Conservation (phyloP, 768 basidiomycete species). For the Lactarius tabidus region DNA sequence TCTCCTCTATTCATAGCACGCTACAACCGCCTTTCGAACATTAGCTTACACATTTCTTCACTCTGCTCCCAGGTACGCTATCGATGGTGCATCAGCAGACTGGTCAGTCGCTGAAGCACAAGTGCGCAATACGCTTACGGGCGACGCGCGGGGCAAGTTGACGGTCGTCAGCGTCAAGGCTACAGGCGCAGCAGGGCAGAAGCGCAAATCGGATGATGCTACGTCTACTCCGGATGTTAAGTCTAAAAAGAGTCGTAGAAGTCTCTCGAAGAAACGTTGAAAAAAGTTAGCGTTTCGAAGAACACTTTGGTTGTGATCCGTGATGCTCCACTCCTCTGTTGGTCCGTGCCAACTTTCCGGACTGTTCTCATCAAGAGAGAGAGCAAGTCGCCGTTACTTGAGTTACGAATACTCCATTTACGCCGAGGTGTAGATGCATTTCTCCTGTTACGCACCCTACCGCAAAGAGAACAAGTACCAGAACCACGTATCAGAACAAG, state of each 20-base stretch:
- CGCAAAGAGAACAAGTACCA: too few relatives aligned
- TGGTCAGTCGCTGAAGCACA: constrained; percentile 76
- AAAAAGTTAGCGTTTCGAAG: not conserved
- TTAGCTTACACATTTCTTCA: constrained; percentile 15
- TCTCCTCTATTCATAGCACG: constrained; percentile 2
- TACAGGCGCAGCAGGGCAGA: constrained; percentile 37
- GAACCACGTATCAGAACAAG: not conserved
- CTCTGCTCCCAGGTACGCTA: constrained; percentile 57
- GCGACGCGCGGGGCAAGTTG: constrained; percentile 41
- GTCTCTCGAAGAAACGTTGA: constrained; percentile 11
- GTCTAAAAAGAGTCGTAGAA: constrained; percentile 30
- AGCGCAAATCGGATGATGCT: constrained; percentile 52
- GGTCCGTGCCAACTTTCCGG: not conserved
- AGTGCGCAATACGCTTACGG: constrained; percentile 44
- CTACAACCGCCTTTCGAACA: constrained; percentile 5
- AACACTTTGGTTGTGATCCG: not conserved
- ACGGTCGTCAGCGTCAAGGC: constrained; percentile 77
- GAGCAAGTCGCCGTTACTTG: not conserved
- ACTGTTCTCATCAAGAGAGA: not conserved
- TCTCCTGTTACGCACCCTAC: too few relatives aligned
- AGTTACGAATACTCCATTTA: not conserved
- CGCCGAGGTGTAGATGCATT: not conserved
- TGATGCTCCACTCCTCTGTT: not conserved
- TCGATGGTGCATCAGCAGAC: constrained; percentile 64
- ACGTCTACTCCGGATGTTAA: constrained; percentile 36